These are phyloP conservation scores for Hypoxylon fragiforme DNA, from an alignment of 495 filamentous ascomycete species.

Conservation along the genomic window DNA sequence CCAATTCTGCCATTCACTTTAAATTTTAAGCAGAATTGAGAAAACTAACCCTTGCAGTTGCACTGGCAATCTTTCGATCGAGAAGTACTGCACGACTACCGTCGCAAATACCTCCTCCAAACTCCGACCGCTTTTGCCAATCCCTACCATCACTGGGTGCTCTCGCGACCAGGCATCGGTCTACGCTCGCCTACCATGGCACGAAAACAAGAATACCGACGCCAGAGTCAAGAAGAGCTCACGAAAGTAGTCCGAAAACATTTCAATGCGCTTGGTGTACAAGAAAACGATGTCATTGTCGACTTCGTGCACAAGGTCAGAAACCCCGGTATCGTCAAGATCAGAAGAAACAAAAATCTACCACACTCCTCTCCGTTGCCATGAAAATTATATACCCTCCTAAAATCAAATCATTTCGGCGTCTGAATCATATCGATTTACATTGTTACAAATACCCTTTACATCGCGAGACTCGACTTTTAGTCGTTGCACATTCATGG, in stretches of 20 bases:
- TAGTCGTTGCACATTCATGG: constrained; percentile 13
- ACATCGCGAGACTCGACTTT: constrained; percentile 2
- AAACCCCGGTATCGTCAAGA: constrained; percentile 41
- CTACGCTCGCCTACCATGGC: constrained; percentile 74
- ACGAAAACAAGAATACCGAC: constrained; percentile 59
- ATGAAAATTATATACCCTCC: constrained; percentile 17
- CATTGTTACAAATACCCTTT: constrained; percentile 20
- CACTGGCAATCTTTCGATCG: constrained; percentile 74
- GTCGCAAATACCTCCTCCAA: constrained; percentile 72
- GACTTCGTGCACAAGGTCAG: constrained; percentile 83
- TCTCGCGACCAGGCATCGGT: constrained; percentile 72
- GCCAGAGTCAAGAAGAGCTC: constrained; percentile 76
- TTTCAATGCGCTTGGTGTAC: constrained; percentile 82
- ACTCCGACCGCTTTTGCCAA: constrained; percentile 71
- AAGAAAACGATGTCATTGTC: constrained; percentile 86
- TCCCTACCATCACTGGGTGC: constrained; percentile 70
- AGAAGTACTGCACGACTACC: constrained; percentile 77
- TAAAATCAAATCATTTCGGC: constrained; percentile 22
- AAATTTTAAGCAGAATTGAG: constrained; percentile 27
- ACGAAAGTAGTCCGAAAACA: constrained; percentile 84
- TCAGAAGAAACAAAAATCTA: constrained; percentile 32
- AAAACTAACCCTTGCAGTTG: constrained; percentile 54
- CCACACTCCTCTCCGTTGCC: constrained; percentile 39
- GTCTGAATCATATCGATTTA: constrained; percentile 13
- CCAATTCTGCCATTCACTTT: not conserved